Base-by-base conservation (phyloP, 257 asterid genomes). In the Linderniella brevidens region DNA sequence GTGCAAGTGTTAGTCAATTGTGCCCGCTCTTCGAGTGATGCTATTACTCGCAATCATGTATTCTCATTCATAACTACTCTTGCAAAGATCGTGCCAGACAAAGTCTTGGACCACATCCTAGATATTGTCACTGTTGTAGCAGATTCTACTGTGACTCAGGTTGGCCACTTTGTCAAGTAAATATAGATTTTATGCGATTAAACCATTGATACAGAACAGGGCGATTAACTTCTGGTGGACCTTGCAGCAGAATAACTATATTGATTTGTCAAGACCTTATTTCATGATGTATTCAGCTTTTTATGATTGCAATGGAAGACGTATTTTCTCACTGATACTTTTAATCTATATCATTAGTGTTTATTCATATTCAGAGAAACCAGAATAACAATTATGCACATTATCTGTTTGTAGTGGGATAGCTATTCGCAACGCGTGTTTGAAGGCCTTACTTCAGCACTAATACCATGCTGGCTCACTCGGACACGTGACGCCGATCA, bases 381-480 rank as follows among this genome's bases (percentile, higher is more conserved):
- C n/a, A n/a, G n/a, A 25, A 25, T 25, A 25, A 25, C 32, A 25
- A 2, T 25, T 2, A 25, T 25, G 32, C 32, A 25, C 32, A 25
- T 62, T 14, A 48, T 61, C 50, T 48, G 43, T 58, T 40, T 75
- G 41, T 64, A 90, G 98, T 81, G 92, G 96, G 96, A 90, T 73
- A 68, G 74, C 72, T 64, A 76, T 70, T 84, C 93, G 5, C 87
- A 73, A 60, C 68, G 68, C 39, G 90, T 85, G 46, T 90, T 73
- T 62, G 96, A 90, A 62, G 81, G 74, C 58, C 93, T 90, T 54
- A 68, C 79, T 65, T 81, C 96, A 56, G 78, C 83, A n/a, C 64
- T 85, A 52, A 65, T 90, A 55, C 98, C 98, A 3, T 75, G 86
- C 68, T 90, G 96, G 93, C 57, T 84, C 54, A 78, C 86, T 50